Base-by-base conservation (phyloP, 257 asterid species). In the Solanum lycopersicoides region DNA sequence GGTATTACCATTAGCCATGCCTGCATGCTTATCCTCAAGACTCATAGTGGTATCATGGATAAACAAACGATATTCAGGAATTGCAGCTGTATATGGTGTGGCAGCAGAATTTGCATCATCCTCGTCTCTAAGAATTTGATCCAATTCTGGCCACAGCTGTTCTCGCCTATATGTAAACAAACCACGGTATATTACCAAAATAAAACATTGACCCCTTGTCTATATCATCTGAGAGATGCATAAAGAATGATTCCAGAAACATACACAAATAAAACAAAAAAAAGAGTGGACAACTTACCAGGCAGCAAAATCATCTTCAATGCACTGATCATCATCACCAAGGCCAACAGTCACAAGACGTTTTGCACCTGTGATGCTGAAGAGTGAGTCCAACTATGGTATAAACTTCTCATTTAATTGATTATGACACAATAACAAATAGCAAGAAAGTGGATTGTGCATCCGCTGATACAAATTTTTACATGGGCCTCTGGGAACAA, bases 281-380 rank as follows among this genome's bases (percentile, higher is more conserved):
- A 39, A 79, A 72, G 25, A 82, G 69, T 56, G 69, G 16, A 32
- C n/a, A 86, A 47, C 90, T 91, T 91, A 94, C 96, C 98, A 94
- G 65, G 95, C 94, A 89, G 95, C 20, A 89, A 94, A 94, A 88
- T 94, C 98, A 90, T 94, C 98, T 90, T 94, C 96, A 34, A 94
- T 94, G 92, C 98, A 93, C 89, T 94, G 98, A 91, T 94, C 98
- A 89, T 94, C 96, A 83, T 94, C 97, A 35, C 97, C 97, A 84
- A 94, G 95, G 71, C 98, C 98, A 28, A 93, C 42, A 23, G 93
- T 91, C 83, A 92, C 91, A 87, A 94, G 72, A 83, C 92, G 92
- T 47, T 91, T 94, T 84, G 94, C 98, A 92, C 96, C 98, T 94
- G 90, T 84, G 41, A 87, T 47, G 56, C 83, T 20, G 84, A 53